Conservation (phyloP, 1,284 basidiomycete species). For the Trametes pubescens region DNA sequence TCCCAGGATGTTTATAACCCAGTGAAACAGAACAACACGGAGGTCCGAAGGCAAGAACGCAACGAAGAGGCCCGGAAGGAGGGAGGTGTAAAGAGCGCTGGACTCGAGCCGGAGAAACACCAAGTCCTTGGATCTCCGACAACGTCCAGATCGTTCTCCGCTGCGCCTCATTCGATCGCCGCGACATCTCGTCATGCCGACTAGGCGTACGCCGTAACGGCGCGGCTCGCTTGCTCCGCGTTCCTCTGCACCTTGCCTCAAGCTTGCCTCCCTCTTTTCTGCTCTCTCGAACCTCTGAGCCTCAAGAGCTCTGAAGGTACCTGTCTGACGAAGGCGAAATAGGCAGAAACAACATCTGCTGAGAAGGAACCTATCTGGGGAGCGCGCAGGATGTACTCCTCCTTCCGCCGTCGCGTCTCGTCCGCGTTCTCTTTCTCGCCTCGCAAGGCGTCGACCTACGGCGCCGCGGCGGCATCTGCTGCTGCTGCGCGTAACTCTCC, state of each 20-base stretch:
- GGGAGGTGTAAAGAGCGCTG: too few relatives aligned
- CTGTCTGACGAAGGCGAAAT: not conserved
- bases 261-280: not conserved
- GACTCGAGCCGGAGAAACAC: not conserved
- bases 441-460: constrained; percentile 63
- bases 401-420: constrained; percentile 51
- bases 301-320: not conserved
- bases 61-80: not conserved
- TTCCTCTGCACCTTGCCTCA: constrained; percentile 6
- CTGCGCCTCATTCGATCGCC: constrained; percentile 18
- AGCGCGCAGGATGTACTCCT: constrained; percentile 51
- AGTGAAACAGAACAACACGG: not conserved
- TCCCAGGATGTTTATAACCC: not conserved
- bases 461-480: constrained; percentile 35
- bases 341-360: not conserved
- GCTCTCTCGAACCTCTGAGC: not conserved
- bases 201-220: constrained; percentile 15
- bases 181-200: constrained; percentile 30
- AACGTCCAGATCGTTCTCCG: not conserved
- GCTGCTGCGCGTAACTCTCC: constrained; percentile 41
- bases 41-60: not conserved
- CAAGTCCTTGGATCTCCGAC: constrained; percentile 17
- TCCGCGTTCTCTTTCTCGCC: constrained; percentile 44
- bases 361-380: constrained; percentile 14
- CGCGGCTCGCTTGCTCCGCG: not conserved